Conservation (phyloP, 108 stramenopile species). For the Skeletonema menzelii region DNA sequence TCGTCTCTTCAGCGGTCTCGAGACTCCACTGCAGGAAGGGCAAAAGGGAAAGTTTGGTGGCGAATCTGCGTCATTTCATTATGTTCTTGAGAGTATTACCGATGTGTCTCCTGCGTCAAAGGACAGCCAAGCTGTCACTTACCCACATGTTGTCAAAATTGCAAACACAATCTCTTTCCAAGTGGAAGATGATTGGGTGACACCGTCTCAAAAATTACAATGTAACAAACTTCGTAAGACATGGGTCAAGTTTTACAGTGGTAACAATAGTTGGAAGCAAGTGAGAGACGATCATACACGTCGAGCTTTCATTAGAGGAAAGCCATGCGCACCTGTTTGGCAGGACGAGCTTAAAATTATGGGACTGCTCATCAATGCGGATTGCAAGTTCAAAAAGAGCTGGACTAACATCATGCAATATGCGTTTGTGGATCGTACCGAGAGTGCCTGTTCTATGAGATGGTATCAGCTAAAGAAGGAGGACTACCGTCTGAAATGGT, state of each 20-base stretch:
- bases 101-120: background rate
- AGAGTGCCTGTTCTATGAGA: background rate
- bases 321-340: conserved; percentile 3
- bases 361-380: conserved; percentile 21
- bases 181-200: conserved; percentile 20
- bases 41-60: conserved; percentile 14
- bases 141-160: conserved; percentile 3
- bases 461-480: conserved; percentile 22
- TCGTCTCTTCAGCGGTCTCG: conserved; percentile 4
- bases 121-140: background rate
- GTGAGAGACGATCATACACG: too few species aligned
- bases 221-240: background rate
- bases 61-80: conserved; percentile 9
- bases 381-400: conserved; percentile 16
- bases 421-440: conserved; percentile 11
- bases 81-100: conserved; percentile 9
- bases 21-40: background rate
- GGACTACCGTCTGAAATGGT: conserved; percentile 3
- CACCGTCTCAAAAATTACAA: background rate
- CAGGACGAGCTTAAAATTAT: conserved; percentile 6
- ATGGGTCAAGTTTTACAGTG: background rate
- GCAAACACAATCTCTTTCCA: background rate
- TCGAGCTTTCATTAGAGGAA: background rate
- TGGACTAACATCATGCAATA: conserved; percentile 25
- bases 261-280: background rate